Percentiles rank a stretch among this genome's conserved stretches.
Conservation (phyloP, 768 basidiomycete species). For the Clitopilus hobsonii region DNA sequence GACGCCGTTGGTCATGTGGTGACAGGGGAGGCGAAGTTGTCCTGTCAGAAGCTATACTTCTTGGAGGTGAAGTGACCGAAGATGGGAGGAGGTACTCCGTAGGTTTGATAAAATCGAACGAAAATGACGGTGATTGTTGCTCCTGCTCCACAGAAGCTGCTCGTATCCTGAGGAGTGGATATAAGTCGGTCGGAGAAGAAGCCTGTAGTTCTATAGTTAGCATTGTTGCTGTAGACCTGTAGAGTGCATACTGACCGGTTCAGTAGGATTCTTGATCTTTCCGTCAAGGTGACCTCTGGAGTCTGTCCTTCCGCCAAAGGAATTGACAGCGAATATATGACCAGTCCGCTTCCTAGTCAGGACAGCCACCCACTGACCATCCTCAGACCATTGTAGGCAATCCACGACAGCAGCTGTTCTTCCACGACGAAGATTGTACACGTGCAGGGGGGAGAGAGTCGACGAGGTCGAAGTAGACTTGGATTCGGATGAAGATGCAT, state of each 20-base stretch:
- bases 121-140: slow-evolving; percentile 34
- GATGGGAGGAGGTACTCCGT: slow-evolving; percentile 25
- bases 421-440: slow-evolving; percentile 71
- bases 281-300: slow-evolving; percentile 55
- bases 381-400: slow-evolving; percentile 43
- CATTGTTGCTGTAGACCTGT: background rate
- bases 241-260: slow-evolving; percentile 34
- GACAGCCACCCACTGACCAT: slow-evolving; percentile 67
- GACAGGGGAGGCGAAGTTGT: slow-evolving; percentile 19
- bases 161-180: slow-evolving; percentile 54
- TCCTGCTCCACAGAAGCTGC: slow-evolving; percentile 22
- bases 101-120: slow-evolving; percentile 50
- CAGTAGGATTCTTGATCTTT: slow-evolving; percentile 47
- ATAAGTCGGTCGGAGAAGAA: slow-evolving; percentile 47
- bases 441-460: slow-evolving; percentile 37
- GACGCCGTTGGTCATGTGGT: slow-evolving; percentile 24
- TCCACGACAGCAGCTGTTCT: slow-evolving; percentile 64
- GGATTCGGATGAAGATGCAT: background rate
- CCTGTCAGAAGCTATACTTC: slow-evolving; percentile 8
- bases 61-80: slow-evolving; percentile 32
- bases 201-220: slow-evolving; percentile 27
- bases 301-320: slow-evolving; percentile 69
- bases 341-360: slow-evolving; percentile 60
- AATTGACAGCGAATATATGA: slow-evolving; percentile 75
- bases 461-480: slow-evolving; percentile 6